Conservation (phyloP, 371 early-diverging fungal species). For the Mortierella sp. region DNA sequence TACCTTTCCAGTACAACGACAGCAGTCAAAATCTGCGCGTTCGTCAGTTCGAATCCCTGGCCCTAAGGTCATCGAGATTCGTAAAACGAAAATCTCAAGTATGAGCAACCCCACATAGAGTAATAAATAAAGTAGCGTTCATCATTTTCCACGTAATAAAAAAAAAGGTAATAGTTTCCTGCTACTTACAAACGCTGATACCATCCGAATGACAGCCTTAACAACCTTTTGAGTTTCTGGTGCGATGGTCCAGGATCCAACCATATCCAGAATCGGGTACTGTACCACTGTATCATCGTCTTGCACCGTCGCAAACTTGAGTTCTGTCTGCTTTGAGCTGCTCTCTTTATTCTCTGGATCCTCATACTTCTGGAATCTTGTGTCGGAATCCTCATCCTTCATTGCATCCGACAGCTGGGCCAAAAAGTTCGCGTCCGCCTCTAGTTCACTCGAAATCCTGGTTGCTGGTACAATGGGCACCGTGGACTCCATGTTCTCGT, state of each 20-base stretch:
- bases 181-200: constrained; percentile 72
- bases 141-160: too few relatives aligned
- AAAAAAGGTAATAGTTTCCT: too few relatives aligned
- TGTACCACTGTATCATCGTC: constrained; percentile 43
- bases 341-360: constrained; percentile 53
- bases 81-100: too few relatives aligned
- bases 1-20: constrained; percentile 74
- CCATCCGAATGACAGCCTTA: constrained; percentile 70
- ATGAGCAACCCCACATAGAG: too few relatives aligned
- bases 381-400: constrained; percentile 53
- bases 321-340: constrained; percentile 15
- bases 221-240: constrained; percentile 75
- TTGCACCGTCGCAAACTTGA: constrained; percentile 45
- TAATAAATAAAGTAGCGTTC: too few relatives aligned
- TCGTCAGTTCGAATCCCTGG: constrained; percentile 85
- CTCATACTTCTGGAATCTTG: constrained; percentile 48
- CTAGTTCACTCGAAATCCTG: constrained; percentile 32
- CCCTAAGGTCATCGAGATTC: constrained; percentile 48
- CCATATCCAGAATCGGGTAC: constrained; percentile 52
- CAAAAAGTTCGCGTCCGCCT: constrained; percentile 35
- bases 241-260: constrained; percentile 57
- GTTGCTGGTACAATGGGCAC: constrained; percentile 27
- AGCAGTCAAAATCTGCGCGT: constrained; percentile 80
- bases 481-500: constrained; percentile 1
- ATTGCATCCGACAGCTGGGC: constrained; percentile 52